phyloP scores from a whole-genome alignment of 2,329 filamentous ascomycete species.

The Verruconis gallopava region DNA sequence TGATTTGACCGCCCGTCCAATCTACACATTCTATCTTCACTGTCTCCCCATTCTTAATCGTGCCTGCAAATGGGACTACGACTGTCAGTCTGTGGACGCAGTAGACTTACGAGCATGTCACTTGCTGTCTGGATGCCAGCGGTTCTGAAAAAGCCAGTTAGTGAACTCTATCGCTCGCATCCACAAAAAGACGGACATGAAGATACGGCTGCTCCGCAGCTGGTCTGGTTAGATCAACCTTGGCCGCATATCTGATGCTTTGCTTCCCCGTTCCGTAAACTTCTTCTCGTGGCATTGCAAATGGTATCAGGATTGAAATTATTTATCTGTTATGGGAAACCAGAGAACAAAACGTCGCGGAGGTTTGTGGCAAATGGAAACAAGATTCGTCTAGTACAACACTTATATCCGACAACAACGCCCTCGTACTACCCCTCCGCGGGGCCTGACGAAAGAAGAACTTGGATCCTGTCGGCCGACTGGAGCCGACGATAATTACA shows the following conservation, averaged over 20 bases:
- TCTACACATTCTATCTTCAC: slow-evolving; percentile 91
- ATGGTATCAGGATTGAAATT: too few relatives aligned
- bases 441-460: too few relatives aligned
- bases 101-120: too few relatives aligned
- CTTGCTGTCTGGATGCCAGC: slow-evolving; percentile 85
- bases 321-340: too few relatives aligned
- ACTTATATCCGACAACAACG: too few relatives aligned
- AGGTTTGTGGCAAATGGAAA: too few relatives aligned
- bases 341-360: too few relatives aligned
- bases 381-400: too few relatives aligned
- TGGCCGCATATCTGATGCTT: slow-evolving; percentile 57
- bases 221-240: slow-evolving; percentile 60
- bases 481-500: too few relatives aligned
- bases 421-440: too few relatives aligned
- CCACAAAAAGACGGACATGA: slow-evolving; percentile 43
- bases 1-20: slow-evolving; percentile 64
- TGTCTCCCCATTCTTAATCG: slow-evolving; percentile 69
- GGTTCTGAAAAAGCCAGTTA: slow-evolving; percentile 46
- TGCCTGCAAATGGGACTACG: slow-evolving; percentile 59
- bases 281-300: slow-evolving; percentile 26
- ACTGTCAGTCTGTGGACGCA: too few relatives aligned
- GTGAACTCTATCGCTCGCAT: slow-evolving; percentile 4
- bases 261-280: slow-evolving; percentile 21
- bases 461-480: too few relatives aligned
- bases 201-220: slow-evolving; percentile 56